These are phyloP conservation scores for Phytophthora cactorum DNA, from an alignment of 352 stramenopile species.

Conservation along the genomic window DNA sequence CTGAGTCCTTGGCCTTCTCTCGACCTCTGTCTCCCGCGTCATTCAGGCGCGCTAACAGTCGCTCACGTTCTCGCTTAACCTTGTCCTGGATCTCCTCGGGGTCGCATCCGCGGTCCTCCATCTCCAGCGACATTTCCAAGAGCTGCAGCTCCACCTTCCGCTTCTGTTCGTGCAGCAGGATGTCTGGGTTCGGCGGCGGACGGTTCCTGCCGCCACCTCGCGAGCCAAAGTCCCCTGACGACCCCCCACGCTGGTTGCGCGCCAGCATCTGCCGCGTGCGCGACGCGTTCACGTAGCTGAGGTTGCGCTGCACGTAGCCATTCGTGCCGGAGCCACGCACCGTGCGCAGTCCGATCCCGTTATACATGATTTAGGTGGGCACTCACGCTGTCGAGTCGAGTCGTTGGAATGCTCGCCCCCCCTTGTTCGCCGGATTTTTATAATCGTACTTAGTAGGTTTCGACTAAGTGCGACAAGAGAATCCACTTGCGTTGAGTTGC, in stretches of 20 bases:
- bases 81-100: conserved; percentile 77
- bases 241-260: conserved; percentile 44
- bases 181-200: conserved; percentile 68
- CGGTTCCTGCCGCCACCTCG: conserved; percentile 30
- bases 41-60: conserved; percentile 48
- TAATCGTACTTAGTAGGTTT: conserved; percentile 12
- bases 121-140: conserved; percentile 76
- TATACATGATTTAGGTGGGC: conserved; percentile 70
- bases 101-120: conserved; percentile 77
- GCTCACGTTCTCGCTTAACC: conserved; percentile 59
- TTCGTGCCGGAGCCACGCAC: conserved; percentile 89
- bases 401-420: neutral
- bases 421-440: conserved; percentile 1
- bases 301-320: conserved; percentile 88
- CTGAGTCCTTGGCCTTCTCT: conserved; percentile 24
- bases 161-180: conserved; percentile 83
- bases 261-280: conserved; percentile 69
- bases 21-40: conserved; percentile 4
- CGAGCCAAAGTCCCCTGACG: conserved; percentile 17
- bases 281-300: conserved; percentile 78
- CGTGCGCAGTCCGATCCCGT: conserved; percentile 87
- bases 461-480: conserved; percentile 8
- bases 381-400: neutral
- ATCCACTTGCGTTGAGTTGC: conserved; percentile 13
- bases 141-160: conserved; percentile 82